These are phyloP conservation scores for Ambrosia artemisiifolia DNA, from an alignment of 129 eudicot genomes.

Conservation along the genomic window DNA sequence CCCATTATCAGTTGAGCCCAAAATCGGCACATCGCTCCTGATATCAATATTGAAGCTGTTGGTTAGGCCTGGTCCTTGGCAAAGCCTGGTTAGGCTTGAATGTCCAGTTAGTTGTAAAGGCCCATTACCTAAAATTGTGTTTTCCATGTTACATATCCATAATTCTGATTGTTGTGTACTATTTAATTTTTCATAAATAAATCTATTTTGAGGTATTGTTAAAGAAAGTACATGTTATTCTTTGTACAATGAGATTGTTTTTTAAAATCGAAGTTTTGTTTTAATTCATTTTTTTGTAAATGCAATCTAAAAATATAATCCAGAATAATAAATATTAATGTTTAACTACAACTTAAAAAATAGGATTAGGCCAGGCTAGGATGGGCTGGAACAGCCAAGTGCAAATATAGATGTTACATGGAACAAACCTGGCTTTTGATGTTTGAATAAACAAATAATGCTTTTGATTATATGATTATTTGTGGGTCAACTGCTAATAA, in stretches of 20 bases:
- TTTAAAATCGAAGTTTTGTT: not conserved
- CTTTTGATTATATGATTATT: no score
- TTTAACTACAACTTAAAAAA: not conserved
- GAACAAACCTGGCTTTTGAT: no score
- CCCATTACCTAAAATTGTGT: not conserved
- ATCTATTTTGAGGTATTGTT: not conserved
- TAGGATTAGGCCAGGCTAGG: not conserved
- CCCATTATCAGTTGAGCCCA: not conserved
- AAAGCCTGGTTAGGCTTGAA: not conserved
- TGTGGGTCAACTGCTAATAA: no score
- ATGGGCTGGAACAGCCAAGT: not conserved
- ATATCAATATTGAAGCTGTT: not conserved
- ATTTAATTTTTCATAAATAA: not conserved
- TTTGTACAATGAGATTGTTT: not conserved
- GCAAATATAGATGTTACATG: slow-evolving; percentile 1
- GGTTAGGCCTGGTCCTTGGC: not conserved
- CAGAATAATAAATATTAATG: not conserved
- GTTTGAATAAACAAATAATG: no score
- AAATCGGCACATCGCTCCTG: not conserved
- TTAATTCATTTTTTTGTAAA: not conserved
- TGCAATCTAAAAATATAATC: not conserved
- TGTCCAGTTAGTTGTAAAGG: not conserved
- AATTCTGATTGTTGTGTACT: not conserved
- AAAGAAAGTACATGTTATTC: not conserved
- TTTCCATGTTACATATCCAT: not conserved